Conservation (phyloP, 129 eudicot species). For the Kitagawia praeruptora region DNA sequence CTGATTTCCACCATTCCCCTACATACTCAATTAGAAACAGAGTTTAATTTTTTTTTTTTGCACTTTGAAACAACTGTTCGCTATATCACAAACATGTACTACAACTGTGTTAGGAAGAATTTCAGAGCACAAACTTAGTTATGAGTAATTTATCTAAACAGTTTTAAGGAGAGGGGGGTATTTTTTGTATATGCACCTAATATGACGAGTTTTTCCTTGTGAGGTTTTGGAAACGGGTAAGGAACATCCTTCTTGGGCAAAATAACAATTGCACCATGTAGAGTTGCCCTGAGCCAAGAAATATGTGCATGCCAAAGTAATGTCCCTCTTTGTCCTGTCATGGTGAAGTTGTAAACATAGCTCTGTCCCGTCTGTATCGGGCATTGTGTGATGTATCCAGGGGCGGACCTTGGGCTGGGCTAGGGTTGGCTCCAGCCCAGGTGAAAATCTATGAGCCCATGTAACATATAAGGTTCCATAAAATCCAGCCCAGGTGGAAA, state of each 20-base stretch:
- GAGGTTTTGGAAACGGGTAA: conserved; percentile 79
- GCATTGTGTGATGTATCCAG: conserved; percentile 72
- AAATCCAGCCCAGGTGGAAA: too few relatives aligned
- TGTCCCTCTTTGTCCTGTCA: conserved; percentile 80
- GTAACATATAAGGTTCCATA: too few relatives aligned
- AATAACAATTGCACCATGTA: conserved; percentile 74
- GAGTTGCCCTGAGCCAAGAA: conserved; percentile 68
- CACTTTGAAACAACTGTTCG: background rate
- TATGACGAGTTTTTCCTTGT: conserved; percentile 47
- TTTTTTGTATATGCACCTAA: conserved; percentile 29
- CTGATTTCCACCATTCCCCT: conserved; percentile 97
- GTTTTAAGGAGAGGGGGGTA: background rate
- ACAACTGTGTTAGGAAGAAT: background rate
- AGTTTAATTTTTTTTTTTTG: background rate
- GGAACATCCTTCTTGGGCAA: conserved; percentile 56
- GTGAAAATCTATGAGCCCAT: too few relatives aligned
- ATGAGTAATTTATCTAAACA: background rate
- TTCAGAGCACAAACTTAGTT: background rate
- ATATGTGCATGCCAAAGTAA: conserved; percentile 89
- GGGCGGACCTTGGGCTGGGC: too few relatives aligned
- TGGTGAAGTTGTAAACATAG: conserved; percentile 59
- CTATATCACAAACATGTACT: background rate
- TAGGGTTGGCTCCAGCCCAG: too few relatives aligned
- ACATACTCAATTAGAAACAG: background rate
- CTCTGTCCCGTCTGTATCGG: conserved; percentile 75